These are phyloP conservation scores for Camellia sinensis DNA, from an alignment of 148 eudicot genomes.

Conservation along the genomic window DNA sequence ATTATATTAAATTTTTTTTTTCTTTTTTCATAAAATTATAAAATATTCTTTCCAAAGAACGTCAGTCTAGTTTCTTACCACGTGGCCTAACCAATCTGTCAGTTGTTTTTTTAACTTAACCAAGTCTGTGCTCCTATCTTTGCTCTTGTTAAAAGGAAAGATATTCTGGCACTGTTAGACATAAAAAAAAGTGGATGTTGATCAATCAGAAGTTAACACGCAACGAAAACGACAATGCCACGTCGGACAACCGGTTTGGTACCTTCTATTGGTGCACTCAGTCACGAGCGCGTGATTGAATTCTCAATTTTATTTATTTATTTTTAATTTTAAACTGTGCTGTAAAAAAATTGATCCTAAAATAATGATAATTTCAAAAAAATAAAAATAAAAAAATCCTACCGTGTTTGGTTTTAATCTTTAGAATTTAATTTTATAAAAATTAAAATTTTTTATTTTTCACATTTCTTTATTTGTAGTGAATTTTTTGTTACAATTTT, in stretches of 20 bases:
- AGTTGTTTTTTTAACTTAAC: not conserved
- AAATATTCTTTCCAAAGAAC: no score
- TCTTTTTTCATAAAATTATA: no score
- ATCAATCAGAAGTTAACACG: slow-evolving; percentile 5
- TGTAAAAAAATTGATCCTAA: slow-evolving; percentile 13
- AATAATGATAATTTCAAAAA: slow-evolving; percentile 11
- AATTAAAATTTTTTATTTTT: no score
- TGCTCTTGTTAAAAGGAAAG: not conserved
- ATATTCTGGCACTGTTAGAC: not conserved
- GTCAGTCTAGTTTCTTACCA: not conserved
- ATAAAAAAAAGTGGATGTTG: not conserved
- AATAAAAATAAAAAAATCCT: not conserved
- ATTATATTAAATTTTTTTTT: no score
- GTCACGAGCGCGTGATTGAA: slow-evolving; percentile 19
- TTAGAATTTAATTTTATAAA: no score
- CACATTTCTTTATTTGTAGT: no score
- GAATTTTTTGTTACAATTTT: no score
- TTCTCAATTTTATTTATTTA: not conserved
- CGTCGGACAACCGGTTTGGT: slow-evolving; percentile 16
- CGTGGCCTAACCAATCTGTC: not conserved
- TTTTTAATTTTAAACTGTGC: not conserved
- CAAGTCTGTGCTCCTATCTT: not conserved
- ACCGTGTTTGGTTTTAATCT: no score
- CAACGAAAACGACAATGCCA: slow-evolving; percentile 14
- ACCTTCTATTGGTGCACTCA: not conserved